Percentiles rank a stretch among this genome's conserved stretches.
These are phyloP conservation scores for Eutypa lata DNA, from an alignment of 2,329 filamentous ascomycete genomes.

Conservation along the genomic window DNA sequence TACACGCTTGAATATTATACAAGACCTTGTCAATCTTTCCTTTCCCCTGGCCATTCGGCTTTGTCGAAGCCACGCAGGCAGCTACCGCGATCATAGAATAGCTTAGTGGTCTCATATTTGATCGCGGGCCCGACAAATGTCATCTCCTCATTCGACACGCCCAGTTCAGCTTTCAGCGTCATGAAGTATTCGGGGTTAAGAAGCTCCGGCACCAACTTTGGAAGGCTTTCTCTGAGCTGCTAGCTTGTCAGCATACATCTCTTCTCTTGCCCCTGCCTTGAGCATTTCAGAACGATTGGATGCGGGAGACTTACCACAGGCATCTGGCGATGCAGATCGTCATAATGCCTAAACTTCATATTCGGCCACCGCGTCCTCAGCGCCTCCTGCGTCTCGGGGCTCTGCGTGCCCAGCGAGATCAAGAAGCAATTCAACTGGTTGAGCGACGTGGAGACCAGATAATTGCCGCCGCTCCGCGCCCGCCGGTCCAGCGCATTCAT, in stretches of 20 bases:
- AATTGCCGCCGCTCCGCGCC: conserved; percentile 21
- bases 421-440: conserved; percentile 29
- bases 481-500: conserved; percentile 24
- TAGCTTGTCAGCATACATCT: not conserved
- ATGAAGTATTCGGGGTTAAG: conserved; percentile 20
- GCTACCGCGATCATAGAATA: conserved; percentile 26
- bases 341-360: conserved; percentile 25
- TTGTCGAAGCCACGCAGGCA: conserved; percentile 25
- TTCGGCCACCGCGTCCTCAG: conserved; percentile 23
- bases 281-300: no score
- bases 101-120: conserved; percentile 23
- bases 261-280: not conserved
- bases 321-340: conserved; percentile 29
- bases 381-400: conserved; percentile 16
- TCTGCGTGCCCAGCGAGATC: conserved; percentile 25
- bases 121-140: conserved; percentile 26
- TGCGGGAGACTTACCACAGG: conserved; percentile 22
- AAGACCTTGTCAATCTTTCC: not conserved
- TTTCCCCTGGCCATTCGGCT: conserved; percentile 21
- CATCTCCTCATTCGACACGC: conserved; percentile 25
- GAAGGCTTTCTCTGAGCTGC: conserved; percentile 9
- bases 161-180: conserved; percentile 22
- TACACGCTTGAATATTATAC: not conserved
- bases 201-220: conserved; percentile 20
- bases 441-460: conserved; percentile 28